Evolutionary conservation across 257 asterid genomes (phyloP).

Genomic region (Solanum sejunctum): DNA sequence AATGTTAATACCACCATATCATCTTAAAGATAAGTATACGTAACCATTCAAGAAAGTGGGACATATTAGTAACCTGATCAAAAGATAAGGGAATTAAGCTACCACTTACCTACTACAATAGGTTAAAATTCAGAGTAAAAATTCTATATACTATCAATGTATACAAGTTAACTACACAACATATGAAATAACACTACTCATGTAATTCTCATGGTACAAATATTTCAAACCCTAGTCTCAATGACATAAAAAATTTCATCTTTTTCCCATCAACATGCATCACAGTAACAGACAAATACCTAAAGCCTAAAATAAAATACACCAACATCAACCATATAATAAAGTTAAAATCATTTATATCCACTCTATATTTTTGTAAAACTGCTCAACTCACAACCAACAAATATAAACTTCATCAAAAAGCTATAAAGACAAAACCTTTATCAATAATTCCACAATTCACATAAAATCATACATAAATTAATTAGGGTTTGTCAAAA

Average conservation of each 20-base stretch:
- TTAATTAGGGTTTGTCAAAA: neutral
- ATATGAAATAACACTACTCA: too few relatives aligned
- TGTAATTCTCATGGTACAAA: too few relatives aligned
- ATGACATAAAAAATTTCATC: neutral
- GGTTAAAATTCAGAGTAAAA: neutral
- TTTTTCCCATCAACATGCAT: constrained; percentile 9
- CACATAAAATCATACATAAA: neutral
- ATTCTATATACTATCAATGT: neutral
- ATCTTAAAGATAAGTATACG: neutral
- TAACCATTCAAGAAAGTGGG: neutral
- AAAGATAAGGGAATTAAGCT: neutral
- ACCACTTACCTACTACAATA: neutral
- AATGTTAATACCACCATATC: neutral
- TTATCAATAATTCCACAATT: neutral
- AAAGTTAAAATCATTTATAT: neutral
- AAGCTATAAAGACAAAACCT: neutral
- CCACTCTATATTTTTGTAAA: neutral
- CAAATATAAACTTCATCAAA: neutral
- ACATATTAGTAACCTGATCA: neutral
- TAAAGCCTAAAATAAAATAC: neutral
- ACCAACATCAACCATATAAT: neutral
- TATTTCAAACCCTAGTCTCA: constrained; percentile 39
- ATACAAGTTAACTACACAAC: neutral
- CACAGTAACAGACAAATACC: neutral
- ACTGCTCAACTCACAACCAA: neutral